Conservation (phyloP, 371 early-diverging fungal species). For the Zopfochytrium polystomum region DNA sequence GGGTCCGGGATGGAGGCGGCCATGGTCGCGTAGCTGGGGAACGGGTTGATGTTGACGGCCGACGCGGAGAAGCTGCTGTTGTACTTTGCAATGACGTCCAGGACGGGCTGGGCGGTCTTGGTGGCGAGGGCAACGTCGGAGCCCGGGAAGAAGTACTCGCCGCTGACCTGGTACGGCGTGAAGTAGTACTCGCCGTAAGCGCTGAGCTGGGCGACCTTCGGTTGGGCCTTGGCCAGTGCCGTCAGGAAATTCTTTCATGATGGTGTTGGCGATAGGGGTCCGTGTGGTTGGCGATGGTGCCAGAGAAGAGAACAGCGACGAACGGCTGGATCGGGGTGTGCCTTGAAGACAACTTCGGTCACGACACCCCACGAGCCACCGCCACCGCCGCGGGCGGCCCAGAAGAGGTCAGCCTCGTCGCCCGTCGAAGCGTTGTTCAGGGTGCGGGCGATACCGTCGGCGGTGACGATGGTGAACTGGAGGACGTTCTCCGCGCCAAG, state of each 20-base stretch:
- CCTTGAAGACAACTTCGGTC: constrained; percentile 28
- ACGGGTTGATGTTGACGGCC: too few relatives aligned
- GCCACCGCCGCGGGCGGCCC: constrained; percentile 61
- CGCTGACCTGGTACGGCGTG: neutral
- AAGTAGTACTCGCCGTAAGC: neutral
- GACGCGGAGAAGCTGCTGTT: too few relatives aligned
- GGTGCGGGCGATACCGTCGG: constrained; percentile 33
- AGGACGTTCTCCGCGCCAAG: constrained; percentile 51
- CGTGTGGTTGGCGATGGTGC: too few relatives aligned
- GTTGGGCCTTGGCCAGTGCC: neutral
- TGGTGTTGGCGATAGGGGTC: neutral
- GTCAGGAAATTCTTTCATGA: neutral
- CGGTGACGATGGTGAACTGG: constrained; percentile 46
- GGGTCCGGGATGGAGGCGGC: neutral
- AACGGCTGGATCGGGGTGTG: constrained; percentile 23
- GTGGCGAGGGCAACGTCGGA: too few relatives aligned
- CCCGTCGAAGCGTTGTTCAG: neutral
- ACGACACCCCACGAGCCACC: constrained; percentile 46
- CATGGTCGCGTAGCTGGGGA: too few relatives aligned
- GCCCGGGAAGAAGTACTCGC: neutral
- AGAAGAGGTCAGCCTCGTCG: constrained; percentile 52
- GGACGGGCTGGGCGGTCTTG: too few relatives aligned
- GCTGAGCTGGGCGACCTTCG: neutral
- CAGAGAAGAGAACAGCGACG: too few relatives aligned
- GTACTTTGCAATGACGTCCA: too few relatives aligned